Percentiles rank a stretch among this genome's conserved stretches.
Conservation (phyloP, 2,329 filamentous ascomycete genomes). For the Aspergillus sojae region DNA sequence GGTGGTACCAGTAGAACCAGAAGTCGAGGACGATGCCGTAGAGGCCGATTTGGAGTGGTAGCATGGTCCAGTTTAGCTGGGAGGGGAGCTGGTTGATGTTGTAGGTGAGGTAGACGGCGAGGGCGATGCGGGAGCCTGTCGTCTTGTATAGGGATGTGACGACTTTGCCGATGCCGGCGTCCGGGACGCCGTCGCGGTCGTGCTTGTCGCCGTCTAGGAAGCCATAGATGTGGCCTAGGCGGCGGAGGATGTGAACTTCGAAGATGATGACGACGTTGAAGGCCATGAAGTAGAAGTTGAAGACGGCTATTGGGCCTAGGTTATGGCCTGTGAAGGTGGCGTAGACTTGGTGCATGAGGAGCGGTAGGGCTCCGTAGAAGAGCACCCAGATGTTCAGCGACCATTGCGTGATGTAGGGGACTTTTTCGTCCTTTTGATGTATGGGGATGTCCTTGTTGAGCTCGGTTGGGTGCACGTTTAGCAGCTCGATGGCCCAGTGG, state of each 20-base stretch:
- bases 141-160: slow-evolving; percentile 10
- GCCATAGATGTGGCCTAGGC: slow-evolving; percentile 10
- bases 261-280: slow-evolving; percentile 11
- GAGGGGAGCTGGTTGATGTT: neutral
- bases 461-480: slow-evolving; percentile 28
- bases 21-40: slow-evolving; percentile 20
- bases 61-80: slow-evolving; percentile 1
- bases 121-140: slow-evolving; percentile 1
- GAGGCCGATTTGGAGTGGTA: slow-evolving; percentile 10
- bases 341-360: slow-evolving; percentile 13
- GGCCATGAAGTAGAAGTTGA: slow-evolving; percentile 15
- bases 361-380: slow-evolving; percentile 6
- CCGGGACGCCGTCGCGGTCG: slow-evolving; percentile 16
- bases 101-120: slow-evolving; percentile 10
- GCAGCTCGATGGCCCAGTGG: slow-evolving; percentile 28
- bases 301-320: slow-evolving; percentile 7
- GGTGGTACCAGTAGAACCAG: slow-evolving; percentile 21
- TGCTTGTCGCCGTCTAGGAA: slow-evolving; percentile 18
- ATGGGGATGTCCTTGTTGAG: slow-evolving; percentile 25
- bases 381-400: slow-evolving; percentile 9
- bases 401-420: slow-evolving; percentile 16
- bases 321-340: slow-evolving; percentile 6
- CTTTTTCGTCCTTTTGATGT: slow-evolving; percentile 1
- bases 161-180: slow-evolving; percentile 12
- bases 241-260: slow-evolving; percentile 11